Percentiles rank a stretch among this genome's conserved stretches.
These are phyloP conservation scores for Metroxylon sagu DNA, from an alignment of 176 grass and related monocot genomes.

Conservation along the genomic window DNA sequence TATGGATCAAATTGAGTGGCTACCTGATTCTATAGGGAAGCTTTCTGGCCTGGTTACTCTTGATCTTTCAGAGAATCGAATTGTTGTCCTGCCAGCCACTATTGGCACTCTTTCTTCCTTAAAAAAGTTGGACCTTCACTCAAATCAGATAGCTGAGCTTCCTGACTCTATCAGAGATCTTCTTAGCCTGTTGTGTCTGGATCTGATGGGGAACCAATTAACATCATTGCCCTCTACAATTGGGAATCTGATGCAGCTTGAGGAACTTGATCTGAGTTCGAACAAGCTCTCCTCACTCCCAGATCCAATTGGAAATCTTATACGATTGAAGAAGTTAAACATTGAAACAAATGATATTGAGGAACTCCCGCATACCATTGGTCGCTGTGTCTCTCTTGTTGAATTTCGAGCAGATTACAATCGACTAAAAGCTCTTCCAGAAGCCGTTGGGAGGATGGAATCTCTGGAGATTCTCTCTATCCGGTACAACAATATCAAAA, in stretches of 20 bases:
- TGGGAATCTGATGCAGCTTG: slow-evolving; percentile 62
- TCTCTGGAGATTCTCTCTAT: slow-evolving; percentile 74
- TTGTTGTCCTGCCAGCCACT: slow-evolving; percentile 50
- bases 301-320: slow-evolving; percentile 71
- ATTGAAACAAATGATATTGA: slow-evolving; percentile 78
- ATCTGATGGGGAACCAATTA: slow-evolving; percentile 81
- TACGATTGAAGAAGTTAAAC: slow-evolving; percentile 62
- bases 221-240: slow-evolving; percentile 49
- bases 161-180: slow-evolving; percentile 73
- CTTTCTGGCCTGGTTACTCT: slow-evolving; percentile 62
- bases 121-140: slow-evolving; percentile 67
- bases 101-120: slow-evolving; percentile 82
- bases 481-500: slow-evolving; percentile 89
- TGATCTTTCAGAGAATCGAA: slow-evolving; percentile 72
- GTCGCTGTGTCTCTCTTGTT: slow-evolving; percentile 61
- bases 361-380: slow-evolving; percentile 88
- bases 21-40: slow-evolving; percentile 94
- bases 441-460: slow-evolving; percentile 86
- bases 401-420: slow-evolving; percentile 82
- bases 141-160: slow-evolving; percentile 61
- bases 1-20: slow-evolving; percentile 75
- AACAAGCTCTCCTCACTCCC: slow-evolving; percentile 61
- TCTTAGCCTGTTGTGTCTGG: slow-evolving; percentile 49
- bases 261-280: slow-evolving; percentile 77
- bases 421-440: slow-evolving; percentile 78